Evolutionary conservation across 352 stramenopile species (phyloP).

Genomic region (Pythium dissotocum): DNA sequence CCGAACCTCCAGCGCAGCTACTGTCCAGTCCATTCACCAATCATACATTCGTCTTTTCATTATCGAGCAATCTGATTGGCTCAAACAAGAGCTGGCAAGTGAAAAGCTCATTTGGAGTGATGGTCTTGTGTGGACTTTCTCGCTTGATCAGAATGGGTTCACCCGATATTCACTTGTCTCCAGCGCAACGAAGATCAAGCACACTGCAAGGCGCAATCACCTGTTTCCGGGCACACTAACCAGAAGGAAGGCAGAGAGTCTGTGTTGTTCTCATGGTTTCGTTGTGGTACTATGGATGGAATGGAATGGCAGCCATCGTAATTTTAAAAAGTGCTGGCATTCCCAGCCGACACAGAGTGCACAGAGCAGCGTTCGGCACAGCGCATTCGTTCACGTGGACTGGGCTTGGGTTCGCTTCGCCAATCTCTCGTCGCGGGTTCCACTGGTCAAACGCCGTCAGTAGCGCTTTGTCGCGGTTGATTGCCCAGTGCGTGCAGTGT

Average conservation of each 20-base stretch:
- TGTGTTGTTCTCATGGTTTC: conserved; percentile 3
- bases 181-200: not conserved
- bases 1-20: not conserved
- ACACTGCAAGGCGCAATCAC: not conserved
- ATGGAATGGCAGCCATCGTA: not conserved
- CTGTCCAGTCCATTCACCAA: not conserved
- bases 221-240: conserved; percentile 2
- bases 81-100: not conserved
- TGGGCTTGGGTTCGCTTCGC: conserved; percentile 2
- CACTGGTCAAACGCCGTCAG: not conserved
- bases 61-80: not conserved
- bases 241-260: conserved; percentile 1
- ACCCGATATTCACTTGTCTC: not conserved
- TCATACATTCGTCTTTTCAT: not conserved
- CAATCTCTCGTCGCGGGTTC: not conserved
- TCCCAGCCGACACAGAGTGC: conserved; percentile 11
- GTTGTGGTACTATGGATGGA: not conserved
- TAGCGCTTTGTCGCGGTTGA: conserved; percentile 1
- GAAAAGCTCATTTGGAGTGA: conserved; percentile 10
- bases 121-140: conserved; percentile 17
- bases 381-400: conserved; percentile 1
- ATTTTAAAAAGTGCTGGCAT: not conserved
- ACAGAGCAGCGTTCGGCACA: not conserved
- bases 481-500: not conserved
- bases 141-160: conserved; percentile 7